Evolutionary conservation across 1,139 yeast genomes (phyloP).

Genomic region (Magnusiomyces sp.): DNA sequence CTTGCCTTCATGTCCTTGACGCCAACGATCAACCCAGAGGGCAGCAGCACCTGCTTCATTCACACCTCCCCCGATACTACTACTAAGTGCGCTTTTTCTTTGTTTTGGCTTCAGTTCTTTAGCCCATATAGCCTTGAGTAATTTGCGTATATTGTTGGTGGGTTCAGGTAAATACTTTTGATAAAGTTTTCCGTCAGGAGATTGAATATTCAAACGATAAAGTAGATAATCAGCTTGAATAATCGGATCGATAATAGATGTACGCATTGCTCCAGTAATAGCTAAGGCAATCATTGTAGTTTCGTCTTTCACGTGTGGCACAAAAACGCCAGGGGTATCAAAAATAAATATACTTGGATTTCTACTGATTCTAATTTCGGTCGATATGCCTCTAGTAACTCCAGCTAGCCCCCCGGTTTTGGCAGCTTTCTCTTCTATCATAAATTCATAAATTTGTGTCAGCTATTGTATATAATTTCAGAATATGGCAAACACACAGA

Average conservation of each 20-base stretch:
- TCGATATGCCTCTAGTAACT: slow-evolving; percentile 74
- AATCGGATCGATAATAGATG: slow-evolving; percentile 67
- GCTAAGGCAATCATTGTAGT: slow-evolving; percentile 71
- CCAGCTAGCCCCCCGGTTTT: slow-evolving; percentile 87
- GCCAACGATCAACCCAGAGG: slow-evolving; percentile 61
- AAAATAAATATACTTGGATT: slow-evolving; percentile 64
- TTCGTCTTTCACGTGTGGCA: slow-evolving; percentile 61
- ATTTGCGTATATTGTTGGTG: slow-evolving; percentile 62
- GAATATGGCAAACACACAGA: not conserved
- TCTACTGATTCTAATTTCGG: slow-evolving; percentile 54
- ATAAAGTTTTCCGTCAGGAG: slow-evolving; percentile 29
- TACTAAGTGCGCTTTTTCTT: too few species aligned
- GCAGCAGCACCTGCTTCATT: slow-evolving; percentile 60
- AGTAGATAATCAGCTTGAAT: slow-evolving; percentile 81
- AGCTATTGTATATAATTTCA: slow-evolving; percentile 10
- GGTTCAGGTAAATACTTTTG: slow-evolving; percentile 47
- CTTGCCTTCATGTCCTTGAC: slow-evolving; percentile 45
- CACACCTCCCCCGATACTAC: slow-evolving; percentile 28
- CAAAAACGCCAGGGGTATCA: slow-evolving; percentile 90
- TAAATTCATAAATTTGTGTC: too few species aligned
- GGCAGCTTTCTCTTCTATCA: slow-evolving; percentile 60
- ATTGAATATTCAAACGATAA: slow-evolving; percentile 50
- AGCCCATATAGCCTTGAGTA: slow-evolving; percentile 44
- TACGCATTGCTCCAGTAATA: slow-evolving; percentile 70
- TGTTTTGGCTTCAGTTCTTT: slow-evolving; percentile 22